phyloP scores from a whole-genome alignment of 495 filamentous ascomycete species.

The Penicillium cosmopolitanum region DNA sequence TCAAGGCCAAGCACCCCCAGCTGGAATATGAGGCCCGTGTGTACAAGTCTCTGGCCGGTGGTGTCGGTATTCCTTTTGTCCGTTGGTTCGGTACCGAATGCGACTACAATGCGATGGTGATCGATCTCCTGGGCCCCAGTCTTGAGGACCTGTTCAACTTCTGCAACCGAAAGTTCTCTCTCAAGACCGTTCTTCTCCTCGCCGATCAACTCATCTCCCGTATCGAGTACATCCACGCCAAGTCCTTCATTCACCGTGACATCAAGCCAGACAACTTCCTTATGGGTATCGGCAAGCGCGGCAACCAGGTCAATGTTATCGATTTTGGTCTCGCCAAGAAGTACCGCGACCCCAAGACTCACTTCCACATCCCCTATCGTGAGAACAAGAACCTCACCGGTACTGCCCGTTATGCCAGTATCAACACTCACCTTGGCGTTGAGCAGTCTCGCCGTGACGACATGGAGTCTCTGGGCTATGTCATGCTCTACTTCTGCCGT shows the following conservation, averaged over 20 bases:
- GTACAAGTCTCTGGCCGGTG: slow-evolving; percentile 98
- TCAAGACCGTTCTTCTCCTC: slow-evolving; percentile 98
- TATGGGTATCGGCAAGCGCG: slow-evolving; percentile 99
- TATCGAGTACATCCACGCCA: slow-evolving; percentile 99
- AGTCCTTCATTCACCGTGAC: slow-evolving; percentile 99
- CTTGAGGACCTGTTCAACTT: slow-evolving; percentile 99
- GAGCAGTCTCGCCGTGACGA: slow-evolving; percentile 99
- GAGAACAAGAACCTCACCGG: slow-evolving; percentile 99
- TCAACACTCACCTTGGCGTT: slow-evolving; percentile 98
- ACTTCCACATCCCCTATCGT: slow-evolving; percentile 99
- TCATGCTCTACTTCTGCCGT: slow-evolving; percentile 99
- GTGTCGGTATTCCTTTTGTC: slow-evolving; percentile 98
- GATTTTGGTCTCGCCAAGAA: slow-evolving; percentile 99
- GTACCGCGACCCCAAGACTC: slow-evolving; percentile 99
- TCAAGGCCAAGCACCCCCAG: slow-evolving; percentile 99
- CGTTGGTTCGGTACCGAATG: slow-evolving; percentile 99
- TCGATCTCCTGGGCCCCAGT: slow-evolving; percentile 95
- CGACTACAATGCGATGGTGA: slow-evolving; percentile 99
- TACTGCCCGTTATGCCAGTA: slow-evolving; percentile 97
- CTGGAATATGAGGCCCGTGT: slow-evolving; percentile 99
- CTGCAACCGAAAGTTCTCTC: slow-evolving; percentile 99
- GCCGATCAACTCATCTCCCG: slow-evolving; percentile 99
- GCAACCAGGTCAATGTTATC: slow-evolving; percentile 99
- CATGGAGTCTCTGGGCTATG: slow-evolving; percentile 99
- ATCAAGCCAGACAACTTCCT: slow-evolving; percentile 99